phyloP scores from a whole-genome alignment of 306 rosid species.

The Trifolium repens region DNA sequence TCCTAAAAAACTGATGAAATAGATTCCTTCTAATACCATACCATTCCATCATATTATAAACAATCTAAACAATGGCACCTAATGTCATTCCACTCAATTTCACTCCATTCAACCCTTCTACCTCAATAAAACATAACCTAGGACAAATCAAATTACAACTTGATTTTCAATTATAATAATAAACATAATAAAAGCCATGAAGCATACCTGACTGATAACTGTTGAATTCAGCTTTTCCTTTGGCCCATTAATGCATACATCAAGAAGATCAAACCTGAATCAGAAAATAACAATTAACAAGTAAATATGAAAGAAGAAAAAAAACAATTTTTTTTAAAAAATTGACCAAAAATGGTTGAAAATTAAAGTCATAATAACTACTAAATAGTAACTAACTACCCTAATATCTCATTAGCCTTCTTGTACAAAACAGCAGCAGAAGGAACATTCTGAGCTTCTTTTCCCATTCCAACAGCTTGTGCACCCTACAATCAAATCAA shows the following conservation, averaged over 20 bases:
- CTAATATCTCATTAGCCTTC: constrained; percentile 81
- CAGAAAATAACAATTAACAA: background rate
- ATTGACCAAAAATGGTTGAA: background rate
- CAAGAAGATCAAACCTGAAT: constrained; percentile 90
- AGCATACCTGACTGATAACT: constrained; percentile 78
- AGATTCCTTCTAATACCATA: background rate
- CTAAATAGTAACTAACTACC: constrained; percentile 49
- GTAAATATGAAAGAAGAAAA: too few relatives aligned
- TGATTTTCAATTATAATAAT: background rate
- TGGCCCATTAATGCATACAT: constrained; percentile 89
- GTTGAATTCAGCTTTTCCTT: constrained; percentile 93
- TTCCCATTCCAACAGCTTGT: constrained; percentile 96
- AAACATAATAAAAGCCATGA: constrained; percentile 19
- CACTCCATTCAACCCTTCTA: background rate
- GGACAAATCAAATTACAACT: background rate
- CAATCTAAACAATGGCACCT: background rate
- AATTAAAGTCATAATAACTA: background rate
- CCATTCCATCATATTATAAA: background rate
- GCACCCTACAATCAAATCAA: constrained; percentile 70
- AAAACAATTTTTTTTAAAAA: too few relatives aligned
- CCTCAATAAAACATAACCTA: background rate
- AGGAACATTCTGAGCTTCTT: constrained; percentile 87
- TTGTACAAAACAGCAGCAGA: constrained; percentile 72
- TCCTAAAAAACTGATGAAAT: background rate
- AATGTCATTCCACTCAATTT: background rate